Percentiles rank a stretch among this genome's conserved stretches.
These are phyloP conservation scores for Breynia disticha DNA, from an alignment of 441 rosid genomes.

Conservation along the genomic window DNA sequence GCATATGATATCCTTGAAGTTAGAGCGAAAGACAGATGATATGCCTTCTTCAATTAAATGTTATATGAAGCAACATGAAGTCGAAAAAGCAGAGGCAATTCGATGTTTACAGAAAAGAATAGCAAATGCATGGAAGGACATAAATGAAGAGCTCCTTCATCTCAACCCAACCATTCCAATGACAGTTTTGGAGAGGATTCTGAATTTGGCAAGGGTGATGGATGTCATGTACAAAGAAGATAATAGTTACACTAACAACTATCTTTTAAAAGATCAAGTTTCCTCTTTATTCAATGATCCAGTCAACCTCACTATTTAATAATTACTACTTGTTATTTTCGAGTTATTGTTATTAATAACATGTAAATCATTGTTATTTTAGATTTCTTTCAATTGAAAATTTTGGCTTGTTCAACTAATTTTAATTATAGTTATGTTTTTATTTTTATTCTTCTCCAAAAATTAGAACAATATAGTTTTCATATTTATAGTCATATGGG, in stretches of 20 bases:
- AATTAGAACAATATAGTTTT: no score
- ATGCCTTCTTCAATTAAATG: conserved; percentile 9
- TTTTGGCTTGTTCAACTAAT: no score
- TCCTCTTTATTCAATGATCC: conserved; percentile 16
- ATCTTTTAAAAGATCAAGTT: conserved; percentile 3
- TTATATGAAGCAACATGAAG: conserved; percentile 22
- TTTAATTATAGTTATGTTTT: no score
- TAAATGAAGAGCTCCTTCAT: conserved; percentile 16
- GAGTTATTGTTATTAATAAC: no score
- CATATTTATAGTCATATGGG: no score
- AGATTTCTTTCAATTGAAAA: no score
- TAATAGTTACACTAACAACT: conserved; percentile 15
- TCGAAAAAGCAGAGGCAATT: conserved; percentile 8
- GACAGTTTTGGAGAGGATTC: conserved; percentile 6
- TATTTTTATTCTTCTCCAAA: no score
- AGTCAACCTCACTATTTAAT: no score
- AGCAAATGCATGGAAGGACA: conserved; percentile 22
- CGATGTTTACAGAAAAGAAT: conserved; percentile 2
- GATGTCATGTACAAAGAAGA: conserved; percentile 13
- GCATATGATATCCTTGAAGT: not conserved
- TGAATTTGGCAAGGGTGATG: conserved; percentile 13
- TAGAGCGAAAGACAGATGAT: not conserved
- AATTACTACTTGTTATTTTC: no score
- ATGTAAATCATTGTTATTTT: no score
- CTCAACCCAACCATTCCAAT: conserved; percentile 6